A percentile compares a stretch with the other conserved stretches of the same genome.
Evolutionary conservation across 139 green algal genomes (phyloP).

Genomic region (Closterium sp.): DNA sequence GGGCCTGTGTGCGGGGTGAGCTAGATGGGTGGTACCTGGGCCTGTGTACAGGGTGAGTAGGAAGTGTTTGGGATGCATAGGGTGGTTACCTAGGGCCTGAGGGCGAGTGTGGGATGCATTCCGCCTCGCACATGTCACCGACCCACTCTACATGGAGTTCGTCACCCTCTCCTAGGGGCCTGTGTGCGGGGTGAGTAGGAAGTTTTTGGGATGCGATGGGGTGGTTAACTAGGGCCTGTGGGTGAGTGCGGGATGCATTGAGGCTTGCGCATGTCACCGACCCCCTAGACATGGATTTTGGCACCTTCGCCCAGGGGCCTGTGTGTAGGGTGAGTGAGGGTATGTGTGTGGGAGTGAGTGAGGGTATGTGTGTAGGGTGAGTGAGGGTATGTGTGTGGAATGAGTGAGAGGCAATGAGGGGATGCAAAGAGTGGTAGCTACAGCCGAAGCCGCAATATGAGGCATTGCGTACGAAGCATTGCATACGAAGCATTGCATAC

Average conservation of each 20-base stretch:
- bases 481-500: too few species aligned
- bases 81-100: too few species aligned
- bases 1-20: conserved; percentile 33
- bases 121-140: conserved; percentile 67
- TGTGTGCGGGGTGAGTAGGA: neutral
- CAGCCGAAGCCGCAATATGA: too few species aligned
- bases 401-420: too few species aligned
- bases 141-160: conserved; percentile 48
- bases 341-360: neutral
- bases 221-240: too few species aligned
- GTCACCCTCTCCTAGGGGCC: conserved; percentile 27
- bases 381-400: too few species aligned
- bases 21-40: too few species aligned
- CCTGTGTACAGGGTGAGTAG: neutral
- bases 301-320: conserved; percentile 45
- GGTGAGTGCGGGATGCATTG: too few species aligned
- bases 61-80: neutral
- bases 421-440: too few species aligned
- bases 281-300: conserved; percentile 49
- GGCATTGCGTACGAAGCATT: too few species aligned
- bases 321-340: conserved; percentile 23
- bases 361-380: neutral
- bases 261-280: conserved; percentile 65
- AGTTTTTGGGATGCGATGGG: neutral
- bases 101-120: too few species aligned